These are phyloP conservation scores for Mediolabrus comicus DNA, from an alignment of 108 stramenopile genomes.

Conservation along the genomic window DNA sequence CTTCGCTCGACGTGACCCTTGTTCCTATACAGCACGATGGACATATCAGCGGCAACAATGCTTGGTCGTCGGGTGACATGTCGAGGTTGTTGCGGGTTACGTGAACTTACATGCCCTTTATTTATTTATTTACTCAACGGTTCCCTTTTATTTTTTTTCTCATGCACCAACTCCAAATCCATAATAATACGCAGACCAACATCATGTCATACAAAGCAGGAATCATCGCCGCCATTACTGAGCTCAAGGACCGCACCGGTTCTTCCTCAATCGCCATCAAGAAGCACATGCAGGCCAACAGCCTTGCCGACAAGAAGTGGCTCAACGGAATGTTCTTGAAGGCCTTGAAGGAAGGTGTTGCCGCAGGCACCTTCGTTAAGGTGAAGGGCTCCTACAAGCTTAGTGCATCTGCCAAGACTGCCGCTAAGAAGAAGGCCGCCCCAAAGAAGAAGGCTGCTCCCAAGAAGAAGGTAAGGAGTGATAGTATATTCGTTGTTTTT, in stretches of 20 bases:
- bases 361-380: constrained; percentile 45
- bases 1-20: not conserved
- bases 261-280: constrained; percentile 49
- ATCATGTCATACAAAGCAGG: constrained; percentile 63
- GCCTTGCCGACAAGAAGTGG: constrained; percentile 69
- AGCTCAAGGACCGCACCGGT: constrained; percentile 51
- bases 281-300: constrained; percentile 50
- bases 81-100: not conserved
- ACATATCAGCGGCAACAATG: not conserved
- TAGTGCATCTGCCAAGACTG: constrained; percentile 54
- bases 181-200: not conserved
- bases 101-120: not conserved
- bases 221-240: constrained; percentile 48
- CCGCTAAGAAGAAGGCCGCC: constrained; percentile 41
- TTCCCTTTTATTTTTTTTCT: not conserved
- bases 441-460: constrained; percentile 32
- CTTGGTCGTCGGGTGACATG: not conserved
- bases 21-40: too few species aligned
- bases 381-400: constrained; percentile 54
- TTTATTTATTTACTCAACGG: not conserved
- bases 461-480: not conserved
- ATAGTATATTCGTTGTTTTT: not conserved
- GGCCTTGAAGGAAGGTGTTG: constrained; percentile 42
- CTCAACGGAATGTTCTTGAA: constrained; percentile 52
- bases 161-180: not conserved